A percentile compares a stretch with the other conserved stretches of the same genome.
phyloP scores from a whole-genome alignment of 1,139 yeast genomes.

The Nakaseomyces nivariensis region DNA sequence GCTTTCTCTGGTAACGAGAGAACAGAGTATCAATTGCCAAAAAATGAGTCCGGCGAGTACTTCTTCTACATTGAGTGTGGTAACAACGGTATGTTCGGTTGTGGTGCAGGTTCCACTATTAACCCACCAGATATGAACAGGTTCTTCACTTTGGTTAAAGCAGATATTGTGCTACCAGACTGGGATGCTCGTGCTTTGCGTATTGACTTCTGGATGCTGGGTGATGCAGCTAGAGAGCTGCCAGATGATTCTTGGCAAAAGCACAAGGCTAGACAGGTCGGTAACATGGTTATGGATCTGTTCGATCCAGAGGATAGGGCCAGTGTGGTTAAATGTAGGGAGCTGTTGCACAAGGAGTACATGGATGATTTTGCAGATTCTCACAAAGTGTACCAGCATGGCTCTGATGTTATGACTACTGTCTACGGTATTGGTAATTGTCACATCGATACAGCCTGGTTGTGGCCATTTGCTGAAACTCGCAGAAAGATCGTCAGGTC shows the following conservation, averaged over 20 bases:
- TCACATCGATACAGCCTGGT: conserved; percentile 96
- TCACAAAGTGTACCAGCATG: conserved; percentile 45
- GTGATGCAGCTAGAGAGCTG: conserved; percentile 86
- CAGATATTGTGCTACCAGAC: conserved; percentile 77
- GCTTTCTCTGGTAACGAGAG: conserved; percentile 89
- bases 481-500: conserved; percentile 84
- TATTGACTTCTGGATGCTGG: conserved; percentile 78
- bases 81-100: conserved; percentile 93
- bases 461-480: conserved; percentile 97
- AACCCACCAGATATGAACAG: conserved; percentile 62
- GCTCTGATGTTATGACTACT: conserved; percentile 32
- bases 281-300: conserved; percentile 70
- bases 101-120: conserved; percentile 52
- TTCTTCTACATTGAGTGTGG: conserved; percentile 76
- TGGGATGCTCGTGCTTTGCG: conserved; percentile 66
- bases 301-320: conserved; percentile 51
- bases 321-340: conserved; percentile 51
- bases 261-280: conserved; percentile 67
- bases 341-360: conserved; percentile 47
- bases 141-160: conserved; percentile 53
- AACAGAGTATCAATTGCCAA: conserved; percentile 60
- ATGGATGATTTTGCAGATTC: conserved; percentile 60
- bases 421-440: conserved; percentile 89
- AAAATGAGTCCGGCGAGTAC: conserved; percentile 27
- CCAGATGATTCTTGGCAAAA: conserved; percentile 71